A percentile compares a stretch with the other conserved stretches of the same genome.
Evolutionary conservation across 148 eudicot genomes (phyloP).

Genomic region (Rhododendron vialii): DNA sequence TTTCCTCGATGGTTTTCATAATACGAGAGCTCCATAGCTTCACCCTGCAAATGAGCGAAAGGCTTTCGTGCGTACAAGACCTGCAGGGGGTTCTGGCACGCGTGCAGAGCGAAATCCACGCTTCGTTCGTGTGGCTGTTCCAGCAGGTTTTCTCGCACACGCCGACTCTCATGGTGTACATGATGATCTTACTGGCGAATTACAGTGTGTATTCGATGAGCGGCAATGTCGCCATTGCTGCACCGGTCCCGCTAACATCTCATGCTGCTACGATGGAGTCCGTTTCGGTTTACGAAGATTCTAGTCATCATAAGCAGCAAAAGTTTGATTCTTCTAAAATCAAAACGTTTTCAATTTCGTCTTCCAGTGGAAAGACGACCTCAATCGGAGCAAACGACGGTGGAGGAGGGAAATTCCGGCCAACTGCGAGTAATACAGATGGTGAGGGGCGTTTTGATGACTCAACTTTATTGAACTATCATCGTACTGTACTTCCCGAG

Average conservation of each 20-base stretch:
- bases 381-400: constrained; percentile 57
- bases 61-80: constrained; percentile 46
- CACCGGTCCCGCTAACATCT: constrained; percentile 9
- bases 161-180: constrained; percentile 73
- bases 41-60: constrained; percentile 59
- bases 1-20: constrained; percentile 89
- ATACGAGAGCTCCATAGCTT: constrained; percentile 71
- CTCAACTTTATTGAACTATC: constrained; percentile 13
- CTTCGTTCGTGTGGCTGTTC: constrained; percentile 87
- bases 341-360: constrained; percentile 20
- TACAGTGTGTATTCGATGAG: constrained; percentile 77
- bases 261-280: constrained; percentile 15
- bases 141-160: constrained; percentile 82
- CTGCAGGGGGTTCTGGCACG: constrained; percentile 54
- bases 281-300: constrained; percentile 15
- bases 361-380: constrained; percentile 28
- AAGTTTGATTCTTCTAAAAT: constrained; percentile 36
- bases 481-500: neutral
- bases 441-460: constrained; percentile 54
- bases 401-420: constrained; percentile 60
- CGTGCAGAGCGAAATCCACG: constrained; percentile 70
- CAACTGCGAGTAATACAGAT: constrained; percentile 55
- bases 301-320: neutral
- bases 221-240: constrained; percentile 35
- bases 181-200: constrained; percentile 83